Conservation (phyloP, 2,329 filamentous ascomycete genomes). For the Monosporascus sp. region DNA sequence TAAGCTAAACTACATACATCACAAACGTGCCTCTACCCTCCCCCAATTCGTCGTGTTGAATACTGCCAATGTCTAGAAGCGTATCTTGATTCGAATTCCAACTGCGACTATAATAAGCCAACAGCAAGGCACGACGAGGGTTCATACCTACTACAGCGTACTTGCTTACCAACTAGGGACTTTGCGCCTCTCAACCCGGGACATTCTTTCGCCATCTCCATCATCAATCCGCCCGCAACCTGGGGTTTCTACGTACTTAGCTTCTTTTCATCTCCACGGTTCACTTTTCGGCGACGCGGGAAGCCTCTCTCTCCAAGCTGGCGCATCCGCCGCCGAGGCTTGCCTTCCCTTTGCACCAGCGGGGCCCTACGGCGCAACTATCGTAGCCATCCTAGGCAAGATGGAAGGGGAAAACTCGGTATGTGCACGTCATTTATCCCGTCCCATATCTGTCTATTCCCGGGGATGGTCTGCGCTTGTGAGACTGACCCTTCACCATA, state of each 20-base stretch:
- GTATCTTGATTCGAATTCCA: background rate
- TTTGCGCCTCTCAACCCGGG: too few species aligned
- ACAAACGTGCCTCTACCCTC: too few species aligned
- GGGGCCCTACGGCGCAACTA: background rate
- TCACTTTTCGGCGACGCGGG: background rate
- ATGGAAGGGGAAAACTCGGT: constrained; percentile 22
- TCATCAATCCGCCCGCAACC: background rate
- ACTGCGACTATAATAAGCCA: background rate
- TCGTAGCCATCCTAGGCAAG: background rate
- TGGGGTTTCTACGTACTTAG: background rate
- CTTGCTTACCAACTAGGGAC: background rate
- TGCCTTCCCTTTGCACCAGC: constrained; percentile 4
- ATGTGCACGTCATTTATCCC: constrained; percentile 4
- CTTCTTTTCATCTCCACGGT: background rate
- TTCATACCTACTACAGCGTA: background rate
- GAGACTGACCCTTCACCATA: constrained; percentile 7
- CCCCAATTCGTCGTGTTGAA: background rate
- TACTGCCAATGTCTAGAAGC: background rate
- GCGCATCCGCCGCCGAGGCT: constrained; percentile 5
- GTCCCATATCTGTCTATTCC: background rate
- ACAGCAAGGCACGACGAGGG: background rate
- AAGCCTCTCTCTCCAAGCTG: background rate
- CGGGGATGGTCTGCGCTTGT: background rate
- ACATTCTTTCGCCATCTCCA: background rate
- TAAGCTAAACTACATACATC: background rate